phyloP scores from a whole-genome alignment of 2,329 filamentous ascomycete species.

The Cordyceps fumosorosea region DNA sequence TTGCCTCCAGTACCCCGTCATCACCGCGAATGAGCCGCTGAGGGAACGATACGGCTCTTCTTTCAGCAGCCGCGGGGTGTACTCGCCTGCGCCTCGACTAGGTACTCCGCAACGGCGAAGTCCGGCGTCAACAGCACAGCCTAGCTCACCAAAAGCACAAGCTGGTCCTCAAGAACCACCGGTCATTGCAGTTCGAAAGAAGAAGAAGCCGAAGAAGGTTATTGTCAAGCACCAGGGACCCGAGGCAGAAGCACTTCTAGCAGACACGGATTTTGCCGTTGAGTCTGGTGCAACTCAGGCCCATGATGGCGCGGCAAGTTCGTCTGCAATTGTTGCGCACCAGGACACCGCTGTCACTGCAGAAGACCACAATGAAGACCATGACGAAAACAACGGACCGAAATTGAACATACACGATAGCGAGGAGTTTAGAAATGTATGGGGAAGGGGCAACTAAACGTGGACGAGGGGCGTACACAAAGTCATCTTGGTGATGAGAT shows the following conservation, averaged over 20 bases:
- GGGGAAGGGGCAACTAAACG: slow-evolving; percentile 22
- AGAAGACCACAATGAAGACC: neutral
- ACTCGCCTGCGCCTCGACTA: slow-evolving; percentile 19
- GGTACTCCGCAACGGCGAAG: slow-evolving; percentile 10
- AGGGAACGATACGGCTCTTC: slow-evolving; percentile 54
- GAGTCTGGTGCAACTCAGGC: slow-evolving; percentile 6
- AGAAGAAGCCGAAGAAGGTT: slow-evolving; percentile 30
- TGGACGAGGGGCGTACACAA: neutral
- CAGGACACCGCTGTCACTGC: slow-evolving; percentile 9
- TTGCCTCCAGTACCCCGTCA: slow-evolving; percentile 74
- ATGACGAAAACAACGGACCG: slow-evolving; percentile 14
- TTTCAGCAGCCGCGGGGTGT: slow-evolving; percentile 22
- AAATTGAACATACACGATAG: slow-evolving; percentile 28
- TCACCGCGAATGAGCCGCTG: slow-evolving; percentile 69
- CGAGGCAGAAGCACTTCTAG: slow-evolving; percentile 20
- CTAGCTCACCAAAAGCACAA: slow-evolving; percentile 18
- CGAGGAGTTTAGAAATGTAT: slow-evolving; percentile 43
- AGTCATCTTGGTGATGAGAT: neutral
- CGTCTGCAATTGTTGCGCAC: slow-evolving; percentile 1
- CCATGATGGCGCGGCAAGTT: slow-evolving; percentile 19
- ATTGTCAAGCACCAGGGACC: slow-evolving; percentile 29
- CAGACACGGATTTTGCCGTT: slow-evolving; percentile 18
- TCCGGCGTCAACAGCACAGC: slow-evolving; percentile 16
- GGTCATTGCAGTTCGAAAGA: slow-evolving; percentile 31
- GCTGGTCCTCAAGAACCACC: slow-evolving; percentile 18